Conservation (phyloP, 148 eudicot species). For the Hydrangea macrophylla region DNA sequence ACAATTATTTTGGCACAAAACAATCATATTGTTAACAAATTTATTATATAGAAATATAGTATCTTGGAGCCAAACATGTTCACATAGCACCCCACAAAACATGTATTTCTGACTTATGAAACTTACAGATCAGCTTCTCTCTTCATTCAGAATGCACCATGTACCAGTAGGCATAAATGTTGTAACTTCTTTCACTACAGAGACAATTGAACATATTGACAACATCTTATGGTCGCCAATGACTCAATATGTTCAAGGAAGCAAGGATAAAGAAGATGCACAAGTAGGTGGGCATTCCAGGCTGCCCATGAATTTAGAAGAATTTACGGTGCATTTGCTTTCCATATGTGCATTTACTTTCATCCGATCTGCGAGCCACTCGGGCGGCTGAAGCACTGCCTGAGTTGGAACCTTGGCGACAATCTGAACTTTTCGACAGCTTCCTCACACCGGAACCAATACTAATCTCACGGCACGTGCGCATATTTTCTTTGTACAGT, state of each 20-base stretch:
- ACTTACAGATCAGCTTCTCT: background rate
- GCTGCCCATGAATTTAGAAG: constrained; percentile 14
- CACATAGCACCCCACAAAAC: background rate
- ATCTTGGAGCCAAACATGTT: background rate
- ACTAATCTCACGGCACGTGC: constrained; percentile 10
- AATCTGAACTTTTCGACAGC: constrained; percentile 64
- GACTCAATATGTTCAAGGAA: too few relatives aligned
- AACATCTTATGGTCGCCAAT: constrained; percentile 6
- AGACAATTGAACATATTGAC: background rate
- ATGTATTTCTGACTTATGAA: background rate
- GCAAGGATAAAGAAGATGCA: constrained; percentile 2
- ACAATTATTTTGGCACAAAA: too few relatives aligned
- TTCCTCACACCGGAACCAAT: constrained; percentile 23
- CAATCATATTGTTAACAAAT: too few relatives aligned
- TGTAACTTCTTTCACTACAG: background rate
- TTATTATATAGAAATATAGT: too few relatives aligned
- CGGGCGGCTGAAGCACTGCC: constrained; percentile 24
- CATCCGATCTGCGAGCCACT: constrained; percentile 48
- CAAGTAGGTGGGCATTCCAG: background rate
- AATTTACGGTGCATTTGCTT: constrained; percentile 31
- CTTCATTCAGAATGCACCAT: background rate
- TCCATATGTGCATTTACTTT: constrained; percentile 41
- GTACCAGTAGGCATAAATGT: background rate
- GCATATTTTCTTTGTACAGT: constrained; percentile 18
- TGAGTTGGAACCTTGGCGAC: constrained; percentile 31